phyloP scores from a whole-genome alignment of 1,284 basidiomycete genomes.

The Tilletia horrida region DNA sequence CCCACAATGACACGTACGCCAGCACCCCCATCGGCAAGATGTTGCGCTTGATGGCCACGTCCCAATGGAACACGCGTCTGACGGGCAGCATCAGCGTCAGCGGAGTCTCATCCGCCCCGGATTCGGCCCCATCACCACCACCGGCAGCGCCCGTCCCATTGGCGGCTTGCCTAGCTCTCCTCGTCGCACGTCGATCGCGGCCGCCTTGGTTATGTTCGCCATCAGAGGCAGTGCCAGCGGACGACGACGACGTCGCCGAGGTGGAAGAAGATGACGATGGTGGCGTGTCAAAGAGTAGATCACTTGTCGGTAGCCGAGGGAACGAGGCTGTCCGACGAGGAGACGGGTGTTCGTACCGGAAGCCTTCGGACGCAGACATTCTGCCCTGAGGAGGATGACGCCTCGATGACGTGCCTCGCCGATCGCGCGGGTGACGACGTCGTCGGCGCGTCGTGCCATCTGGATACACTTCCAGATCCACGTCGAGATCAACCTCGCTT shows the following conservation, averaged over 20 bases:
- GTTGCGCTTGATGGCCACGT: constrained; percentile 51
- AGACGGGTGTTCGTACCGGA: neutral
- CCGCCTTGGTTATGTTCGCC: neutral
- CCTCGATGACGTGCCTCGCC: too few species aligned
- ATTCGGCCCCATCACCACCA: neutral
- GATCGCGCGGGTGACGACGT: too few species aligned
- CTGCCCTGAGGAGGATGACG: too few species aligned
- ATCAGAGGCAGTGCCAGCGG: neutral
- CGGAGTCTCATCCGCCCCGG: constrained; percentile 7
- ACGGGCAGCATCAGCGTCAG: constrained; percentile 18
- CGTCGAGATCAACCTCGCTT: too few species aligned
- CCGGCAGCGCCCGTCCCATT: neutral
- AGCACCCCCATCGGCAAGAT: constrained; percentile 47
- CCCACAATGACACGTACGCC: constrained; percentile 48
- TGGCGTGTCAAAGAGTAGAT: neutral
- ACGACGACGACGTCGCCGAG: neutral
- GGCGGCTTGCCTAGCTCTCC: neutral
- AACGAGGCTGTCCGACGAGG: constrained; percentile 5
- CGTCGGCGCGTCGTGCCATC: too few species aligned
- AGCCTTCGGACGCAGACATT: too few species aligned
- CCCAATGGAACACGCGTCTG: constrained; percentile 51
- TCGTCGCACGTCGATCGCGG: constrained; percentile 7
- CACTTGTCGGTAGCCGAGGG: constrained; percentile 10
- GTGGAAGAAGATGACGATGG: neutral
- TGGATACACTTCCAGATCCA: too few species aligned